These are phyloP conservation scores for Macroventuria anomochaeta DNA, from an alignment of 2,329 filamentous ascomycete species.

Conservation along the genomic window DNA sequence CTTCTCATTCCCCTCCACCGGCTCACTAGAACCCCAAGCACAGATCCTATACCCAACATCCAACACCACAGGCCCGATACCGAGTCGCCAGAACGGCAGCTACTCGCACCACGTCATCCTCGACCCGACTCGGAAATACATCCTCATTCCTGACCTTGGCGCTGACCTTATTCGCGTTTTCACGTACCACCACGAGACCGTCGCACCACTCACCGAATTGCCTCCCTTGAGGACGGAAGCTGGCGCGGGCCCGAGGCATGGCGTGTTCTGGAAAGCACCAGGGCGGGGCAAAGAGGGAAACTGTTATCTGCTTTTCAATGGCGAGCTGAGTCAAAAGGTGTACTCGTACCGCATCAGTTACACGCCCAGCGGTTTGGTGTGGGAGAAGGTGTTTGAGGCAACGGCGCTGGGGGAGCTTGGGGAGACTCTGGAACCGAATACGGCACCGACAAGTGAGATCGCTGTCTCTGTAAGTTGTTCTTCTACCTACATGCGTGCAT, in stretches of 20 bases:
- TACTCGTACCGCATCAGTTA: conserved; percentile 21
- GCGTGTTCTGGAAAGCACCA: conserved; percentile 56
- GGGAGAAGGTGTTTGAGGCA: conserved; percentile 7
- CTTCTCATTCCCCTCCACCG: conserved; percentile 11
- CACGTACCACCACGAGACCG: conserved; percentile 51
- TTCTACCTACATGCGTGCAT: too few species aligned
- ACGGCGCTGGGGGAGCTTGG: conserved; percentile 7
- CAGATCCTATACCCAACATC: conserved; percentile 17
- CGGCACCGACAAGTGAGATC: conserved; percentile 24
- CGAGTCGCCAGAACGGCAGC: conserved; percentile 43
- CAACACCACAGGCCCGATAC: conserved; percentile 8
- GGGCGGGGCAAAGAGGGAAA: neutral
- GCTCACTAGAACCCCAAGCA: conserved; percentile 2
- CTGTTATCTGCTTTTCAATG: conserved; percentile 22
- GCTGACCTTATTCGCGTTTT: conserved; percentile 68
- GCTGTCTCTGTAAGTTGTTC: conserved; percentile 16
- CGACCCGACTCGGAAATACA: conserved; percentile 66
- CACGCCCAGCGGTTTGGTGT: conserved; percentile 5
- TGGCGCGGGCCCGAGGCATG: conserved; percentile 69
- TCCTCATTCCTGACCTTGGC: conserved; percentile 70
- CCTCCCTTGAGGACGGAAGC: conserved; percentile 54
- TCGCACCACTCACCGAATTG: conserved; percentile 53
- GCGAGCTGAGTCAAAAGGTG: conserved; percentile 21
- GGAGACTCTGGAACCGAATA: conserved; percentile 7
- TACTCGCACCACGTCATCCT: conserved; percentile 62